phyloP scores from a whole-genome alignment of 2,329 filamentous ascomycete genomes.

The Diplocarpon mali region DNA sequence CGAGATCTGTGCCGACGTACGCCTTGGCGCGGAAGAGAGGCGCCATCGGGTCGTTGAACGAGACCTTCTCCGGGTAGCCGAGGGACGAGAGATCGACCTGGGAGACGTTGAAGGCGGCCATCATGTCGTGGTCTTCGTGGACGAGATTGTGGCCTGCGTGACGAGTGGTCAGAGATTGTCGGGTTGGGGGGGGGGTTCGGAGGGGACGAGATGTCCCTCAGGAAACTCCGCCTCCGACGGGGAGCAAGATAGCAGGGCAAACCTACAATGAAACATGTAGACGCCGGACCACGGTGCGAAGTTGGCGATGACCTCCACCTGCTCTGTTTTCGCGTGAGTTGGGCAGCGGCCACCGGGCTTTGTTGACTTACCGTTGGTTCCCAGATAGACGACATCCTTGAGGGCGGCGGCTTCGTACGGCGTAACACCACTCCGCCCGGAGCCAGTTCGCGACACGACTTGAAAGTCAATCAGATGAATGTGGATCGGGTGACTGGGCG shows the following conservation, averaged over 20 bases:
- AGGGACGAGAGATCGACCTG: conserved; percentile 1
- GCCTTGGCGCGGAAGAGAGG: conserved; percentile 16
- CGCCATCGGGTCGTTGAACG: conserved; percentile 25
- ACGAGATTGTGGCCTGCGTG: conserved; percentile 26
- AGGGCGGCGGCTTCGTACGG: conserved; percentile 43
- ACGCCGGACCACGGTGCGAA: conserved; percentile 43
- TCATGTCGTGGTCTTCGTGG: conserved; percentile 28
- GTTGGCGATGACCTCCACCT: conserved; percentile 37
- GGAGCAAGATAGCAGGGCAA: too few relatives aligned
- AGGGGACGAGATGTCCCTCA: too few relatives aligned
- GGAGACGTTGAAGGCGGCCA: conserved; percentile 8
- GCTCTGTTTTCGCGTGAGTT: too few relatives aligned
- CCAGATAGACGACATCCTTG: conserved; percentile 48
- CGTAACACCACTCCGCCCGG: conserved; percentile 25
- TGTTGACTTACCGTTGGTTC: conserved; percentile 24
- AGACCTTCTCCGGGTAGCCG: conserved; percentile 8
- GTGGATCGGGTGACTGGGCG: conserved; percentile 33
- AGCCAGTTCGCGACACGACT: conserved; percentile 36
- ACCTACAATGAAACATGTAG: conserved; percentile 37
- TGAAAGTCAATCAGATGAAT: conserved; percentile 49
- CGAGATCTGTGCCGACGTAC: conserved; percentile 13
- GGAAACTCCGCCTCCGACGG: too few relatives aligned
- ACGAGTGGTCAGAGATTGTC: too few relatives aligned
- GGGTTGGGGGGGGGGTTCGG: too few relatives aligned
- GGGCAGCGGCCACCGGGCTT: too few relatives aligned